These are phyloP conservation scores for Heterobasidion irregulare DNA, from an alignment of 1,284 basidiomycete genomes.

Conservation along the genomic window DNA sequence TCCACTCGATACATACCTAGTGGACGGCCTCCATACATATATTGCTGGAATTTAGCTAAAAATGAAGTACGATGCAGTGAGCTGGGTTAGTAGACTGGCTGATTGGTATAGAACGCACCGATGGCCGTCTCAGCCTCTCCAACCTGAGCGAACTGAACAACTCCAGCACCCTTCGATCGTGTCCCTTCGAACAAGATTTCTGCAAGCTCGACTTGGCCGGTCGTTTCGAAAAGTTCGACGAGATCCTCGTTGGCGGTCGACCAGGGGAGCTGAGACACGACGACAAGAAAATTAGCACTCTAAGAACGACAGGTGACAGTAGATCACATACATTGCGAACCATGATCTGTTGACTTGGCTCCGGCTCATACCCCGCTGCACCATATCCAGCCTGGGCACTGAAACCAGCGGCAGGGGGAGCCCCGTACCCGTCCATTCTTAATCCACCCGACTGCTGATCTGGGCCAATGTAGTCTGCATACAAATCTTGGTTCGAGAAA, in stretches of 20 bases:
- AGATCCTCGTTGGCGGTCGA: conserved; percentile 98
- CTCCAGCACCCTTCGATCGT: conserved; percentile 88
- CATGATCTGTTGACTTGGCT: conserved; percentile 95
- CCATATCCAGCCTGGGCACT: conserved; percentile 21
- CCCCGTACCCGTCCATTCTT: conserved; percentile 39
- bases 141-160: conserved; percentile 90
- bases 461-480: conserved; percentile 76
- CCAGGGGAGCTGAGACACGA: conserved; percentile 75
- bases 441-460: conserved; percentile 51
- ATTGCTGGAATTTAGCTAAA: conserved; percentile 82
- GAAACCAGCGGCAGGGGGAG: conserved; percentile 29
- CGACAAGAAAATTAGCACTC: conserved; percentile 4
- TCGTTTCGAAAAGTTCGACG: conserved; percentile 97
- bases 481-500: conserved; percentile 73
- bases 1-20: conserved; percentile 45
- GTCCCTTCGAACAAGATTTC: conserved; percentile 91
- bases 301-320: neutral
- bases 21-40: conserved; percentile 86
- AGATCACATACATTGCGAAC: conserved; percentile 81
- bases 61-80: neutral
- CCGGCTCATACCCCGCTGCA: conserved; percentile 35
- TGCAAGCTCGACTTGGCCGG: conserved; percentile 88
- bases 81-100: neutral
- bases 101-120: conserved; percentile 32
- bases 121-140: conserved; percentile 91